Evolutionary conservation across 352 stramenopile genomes (phyloP), one percentile per base, ranked within the genome.

Genomic region (Globisporangium abappressorium): DNA sequence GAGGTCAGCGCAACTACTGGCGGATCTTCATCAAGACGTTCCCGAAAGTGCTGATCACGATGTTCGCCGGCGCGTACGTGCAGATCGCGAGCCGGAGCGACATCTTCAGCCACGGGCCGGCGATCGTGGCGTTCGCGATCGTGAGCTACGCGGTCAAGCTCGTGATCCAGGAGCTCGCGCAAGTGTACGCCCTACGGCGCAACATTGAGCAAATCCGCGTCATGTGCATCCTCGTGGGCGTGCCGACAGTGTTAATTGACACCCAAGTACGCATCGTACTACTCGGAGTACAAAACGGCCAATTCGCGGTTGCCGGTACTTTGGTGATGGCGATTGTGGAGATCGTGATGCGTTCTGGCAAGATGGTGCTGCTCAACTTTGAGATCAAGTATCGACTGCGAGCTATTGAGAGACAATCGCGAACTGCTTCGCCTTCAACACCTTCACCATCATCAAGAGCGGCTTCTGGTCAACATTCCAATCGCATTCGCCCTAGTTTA

Each of bases 211-310:
- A 70, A 24, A 33, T 65, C 20, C 54, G 60, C 22, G 51, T 30
- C 14, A 67, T 73, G 28, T 69, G 66, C 24, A 30, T 65, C 8
- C 51, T 67, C 22, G 34, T 67, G 8, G 65, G 54, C 0, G 51
- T 72, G 8, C 65, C 70, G n/a, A 75, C 70, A 1, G 65, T 69
- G 24, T 49, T 75, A 12, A 66, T 75, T 9, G 70, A 72, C 49
- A 72, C 60, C 0, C 70, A 75, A 62, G 53, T 74, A 20, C 64
- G 69, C 11, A 71, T 74, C 59, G 34, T 74, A 14, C 18, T 71
- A 2, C 69, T 68, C 28, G 33, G 61, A 0, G 43, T 63, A 20
- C 55, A 54, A n/a, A n/a, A 28, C 15, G 41, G 30, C 1, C 26
- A 34, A 28, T 30, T 38, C 28, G 46, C 68, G 15, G 14, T 60